Percentiles rank a stretch among this genome's conserved stretches.
Conservation (phyloP, 2,329 filamentous ascomycete species). For the Fusarium mexicanum region DNA sequence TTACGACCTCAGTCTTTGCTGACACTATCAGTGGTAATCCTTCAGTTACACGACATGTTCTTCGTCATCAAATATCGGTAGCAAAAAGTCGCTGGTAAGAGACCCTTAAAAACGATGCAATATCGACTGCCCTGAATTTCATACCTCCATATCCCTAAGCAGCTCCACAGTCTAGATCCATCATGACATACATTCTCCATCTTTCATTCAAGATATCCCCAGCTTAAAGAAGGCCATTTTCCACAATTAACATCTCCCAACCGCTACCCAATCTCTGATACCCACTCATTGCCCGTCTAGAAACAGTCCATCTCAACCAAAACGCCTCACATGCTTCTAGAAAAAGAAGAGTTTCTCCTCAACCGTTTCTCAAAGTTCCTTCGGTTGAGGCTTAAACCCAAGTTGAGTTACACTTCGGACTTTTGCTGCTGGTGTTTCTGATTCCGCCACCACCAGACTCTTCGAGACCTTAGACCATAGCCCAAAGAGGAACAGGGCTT, state of each 20-base stretch:
- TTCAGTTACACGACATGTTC: background rate
- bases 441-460: slow-evolving; percentile 29
- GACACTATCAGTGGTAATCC: slow-evolving; percentile 2
- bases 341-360: background rate
- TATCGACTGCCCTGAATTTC: background rate
- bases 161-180: slow-evolving; percentile 3
- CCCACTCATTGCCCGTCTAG: background rate
- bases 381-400: slow-evolving; percentile 6
- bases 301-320: background rate
- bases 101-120: background rate
- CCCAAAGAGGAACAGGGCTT: slow-evolving; percentile 17
- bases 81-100: background rate
- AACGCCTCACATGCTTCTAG: slow-evolving; percentile 6
- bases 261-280: background rate
- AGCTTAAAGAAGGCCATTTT: slow-evolving; percentile 6
- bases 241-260: slow-evolving; percentile 10
- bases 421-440: background rate
- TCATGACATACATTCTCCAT: slow-evolving; percentile 26
- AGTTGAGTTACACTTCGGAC: background rate
- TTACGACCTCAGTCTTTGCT: background rate
- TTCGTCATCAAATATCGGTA: background rate
- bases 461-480: slow-evolving; percentile 23
- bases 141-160: background rate
- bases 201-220: slow-evolving; percentile 15
- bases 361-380: background rate